Percentiles rank a stretch among this genome's conserved stretches.
phyloP scores from a whole-genome alignment of 176 grass and related monocot species.

The Rhynchospora pubera region DNA sequence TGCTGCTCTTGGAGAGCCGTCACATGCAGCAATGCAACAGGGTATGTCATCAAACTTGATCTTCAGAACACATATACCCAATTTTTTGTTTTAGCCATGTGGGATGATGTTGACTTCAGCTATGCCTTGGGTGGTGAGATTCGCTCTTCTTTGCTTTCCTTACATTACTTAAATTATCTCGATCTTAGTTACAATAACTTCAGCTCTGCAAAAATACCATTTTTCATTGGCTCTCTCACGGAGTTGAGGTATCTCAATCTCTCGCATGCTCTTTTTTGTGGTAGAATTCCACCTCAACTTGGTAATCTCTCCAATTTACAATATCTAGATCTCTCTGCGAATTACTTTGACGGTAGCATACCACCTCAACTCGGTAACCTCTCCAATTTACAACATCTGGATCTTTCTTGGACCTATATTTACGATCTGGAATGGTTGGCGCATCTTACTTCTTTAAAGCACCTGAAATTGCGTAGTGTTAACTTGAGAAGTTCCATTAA shows the following conservation, averaged over 20 bases:
- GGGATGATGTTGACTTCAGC: too few species aligned
- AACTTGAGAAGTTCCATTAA: background rate
- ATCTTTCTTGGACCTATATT: background rate
- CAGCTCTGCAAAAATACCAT: background rate
- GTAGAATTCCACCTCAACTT: conserved; percentile 21
- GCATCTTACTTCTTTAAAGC: background rate
- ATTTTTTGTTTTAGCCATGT: too few species aligned
- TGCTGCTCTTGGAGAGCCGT: conserved; percentile 38
- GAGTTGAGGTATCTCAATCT: conserved; percentile 34
- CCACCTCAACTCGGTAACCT: too few species aligned
- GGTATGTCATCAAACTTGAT: conserved; percentile 20
- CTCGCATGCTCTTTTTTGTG: background rate
- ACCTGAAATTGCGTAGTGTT: background rate
- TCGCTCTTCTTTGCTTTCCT: conserved; percentile 7
- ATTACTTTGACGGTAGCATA: too few species aligned
- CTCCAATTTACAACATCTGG: background rate
- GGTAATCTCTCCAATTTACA: conserved; percentile 34
- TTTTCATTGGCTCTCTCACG: conserved; percentile 18
- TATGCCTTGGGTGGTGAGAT: conserved; percentile 5
- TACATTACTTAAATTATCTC: conserved; percentile 20
- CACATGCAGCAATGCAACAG: background rate
- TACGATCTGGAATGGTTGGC: conserved; percentile 3
- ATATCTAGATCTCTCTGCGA: background rate
- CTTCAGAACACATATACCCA: background rate
- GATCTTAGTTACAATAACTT: conserved; percentile 37